Evolutionary conservation across 345 rosid species (phyloP), one percentile per base, ranked within the genome.

Genomic region (Populus tremula): DNA sequence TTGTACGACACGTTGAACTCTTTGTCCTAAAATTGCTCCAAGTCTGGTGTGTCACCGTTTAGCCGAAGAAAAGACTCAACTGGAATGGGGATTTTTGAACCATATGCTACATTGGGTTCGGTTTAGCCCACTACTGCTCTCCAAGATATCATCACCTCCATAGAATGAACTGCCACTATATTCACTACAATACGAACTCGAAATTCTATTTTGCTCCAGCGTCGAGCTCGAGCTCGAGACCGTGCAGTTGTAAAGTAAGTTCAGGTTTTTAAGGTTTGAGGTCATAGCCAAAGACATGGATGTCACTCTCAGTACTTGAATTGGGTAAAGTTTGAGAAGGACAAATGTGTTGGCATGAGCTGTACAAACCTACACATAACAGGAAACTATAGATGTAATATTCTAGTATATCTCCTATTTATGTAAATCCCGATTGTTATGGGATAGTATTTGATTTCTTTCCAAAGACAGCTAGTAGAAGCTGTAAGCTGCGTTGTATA

Each of bases 1-100:
- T 6, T n/a, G 67, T 70, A 80, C 8, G 63, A 18, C 27, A 86
- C 49, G 0, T 77, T 74, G 20, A 89, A 91, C 53, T 89, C 89
- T 38, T 38, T 25, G 0, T n/a, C 11, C 0, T 69, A 88, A 2
- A 71, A 83, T 4, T 1, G 27, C 11, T 0, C 8, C 67, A 77
- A 23, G 21, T 1, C 8, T 0, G 25, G 1, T 1, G 1, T 5
- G 18, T 64, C 16, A 0, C 0, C 35, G 12, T 0, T 27, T 5
- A 7, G 8, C 31, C 21, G 2, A 0, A 2, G 1, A 3, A 12
- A 36, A 0, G 20, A 27, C 7, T 49, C 74, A 4, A 0, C 0
- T 10, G 29, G 67, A 71, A 64, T 31, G 2, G 76, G 72, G 56
- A 70, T 4, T 8, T 8, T 8, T 25, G 9, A 73, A 18, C 31